Percentiles rank a stretch among this genome's conserved stretches.
Conservation (phyloP, 2,329 filamentous ascomycete species). For the Colletotrichum lini region DNA sequence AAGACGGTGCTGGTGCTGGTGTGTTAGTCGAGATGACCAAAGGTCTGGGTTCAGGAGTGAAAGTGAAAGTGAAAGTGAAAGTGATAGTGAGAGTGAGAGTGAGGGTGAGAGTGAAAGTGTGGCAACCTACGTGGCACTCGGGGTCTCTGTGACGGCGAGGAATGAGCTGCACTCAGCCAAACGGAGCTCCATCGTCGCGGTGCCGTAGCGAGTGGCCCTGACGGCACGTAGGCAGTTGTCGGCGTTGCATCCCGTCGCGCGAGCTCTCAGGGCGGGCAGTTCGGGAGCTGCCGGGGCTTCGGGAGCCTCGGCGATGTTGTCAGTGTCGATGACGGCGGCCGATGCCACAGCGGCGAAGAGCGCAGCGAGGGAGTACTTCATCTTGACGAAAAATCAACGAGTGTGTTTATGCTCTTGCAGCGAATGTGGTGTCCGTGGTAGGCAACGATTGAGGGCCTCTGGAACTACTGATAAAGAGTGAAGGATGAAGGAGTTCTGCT, state of each 20-base stretch:
- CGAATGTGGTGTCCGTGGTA: constrained; percentile 4
- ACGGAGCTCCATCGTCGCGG: constrained; percentile 48
- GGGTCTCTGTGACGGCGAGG: constrained; percentile 56
- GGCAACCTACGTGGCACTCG: constrained; percentile 54
- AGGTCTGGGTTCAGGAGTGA: no score
- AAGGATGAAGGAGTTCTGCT: not conserved
- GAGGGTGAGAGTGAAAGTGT: no score
- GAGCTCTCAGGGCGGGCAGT: constrained; percentile 29
- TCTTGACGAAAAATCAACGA: constrained; percentile 45
- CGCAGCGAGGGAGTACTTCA: constrained; percentile 57
- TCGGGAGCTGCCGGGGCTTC: not conserved
- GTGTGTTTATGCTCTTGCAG: not conserved
- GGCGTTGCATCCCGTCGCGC: constrained; percentile 50
- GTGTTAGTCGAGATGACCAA: not conserved
- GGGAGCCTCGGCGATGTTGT: no score
- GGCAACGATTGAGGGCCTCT: not conserved
- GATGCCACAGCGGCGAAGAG: constrained; percentile 53
- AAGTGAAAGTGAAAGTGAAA: no score
- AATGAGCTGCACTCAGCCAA: constrained; percentile 58
- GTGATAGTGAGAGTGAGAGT: no score
- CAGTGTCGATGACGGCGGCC: constrained; percentile 50
- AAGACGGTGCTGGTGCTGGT: constrained; percentile 23
- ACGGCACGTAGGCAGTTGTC: constrained; percentile 64
- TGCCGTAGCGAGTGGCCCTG: constrained; percentile 57
- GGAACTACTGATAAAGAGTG: not conserved